These are phyloP conservation scores for Berberis vulgaris DNA, from an alignment of 164 flowering plant genomes.

Conservation along the genomic window DNA sequence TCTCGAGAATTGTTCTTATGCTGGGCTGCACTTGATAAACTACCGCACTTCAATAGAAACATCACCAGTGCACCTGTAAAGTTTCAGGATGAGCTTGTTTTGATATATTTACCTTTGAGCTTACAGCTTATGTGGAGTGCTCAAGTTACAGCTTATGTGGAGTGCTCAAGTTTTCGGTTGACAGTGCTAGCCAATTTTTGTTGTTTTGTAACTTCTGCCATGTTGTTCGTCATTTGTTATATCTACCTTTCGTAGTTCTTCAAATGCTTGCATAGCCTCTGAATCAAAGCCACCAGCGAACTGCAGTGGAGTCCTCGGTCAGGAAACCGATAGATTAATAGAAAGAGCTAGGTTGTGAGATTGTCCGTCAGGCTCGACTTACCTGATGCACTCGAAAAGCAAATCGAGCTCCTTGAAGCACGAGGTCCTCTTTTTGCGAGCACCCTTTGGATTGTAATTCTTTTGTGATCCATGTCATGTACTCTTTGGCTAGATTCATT, in stretches of 20 bases:
- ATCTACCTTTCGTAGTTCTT: slow-evolving; percentile 59
- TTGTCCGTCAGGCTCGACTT: neutral
- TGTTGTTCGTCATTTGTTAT: neutral
- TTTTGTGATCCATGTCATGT: slow-evolving; percentile 77
- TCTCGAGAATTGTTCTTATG: too few relatives aligned
- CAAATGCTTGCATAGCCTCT: slow-evolving; percentile 94
- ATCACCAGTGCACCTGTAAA: too few relatives aligned
- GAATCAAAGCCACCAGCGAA: slow-evolving; percentile 97
- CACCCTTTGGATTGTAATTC: slow-evolving; percentile 64
- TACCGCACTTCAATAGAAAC: too few relatives aligned
- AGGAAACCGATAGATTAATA: neutral
- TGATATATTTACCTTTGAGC: too few relatives aligned
- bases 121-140: too few relatives aligned
- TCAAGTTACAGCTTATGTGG: too few relatives aligned
- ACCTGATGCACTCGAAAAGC: slow-evolving; percentile 99
- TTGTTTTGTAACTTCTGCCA: neutral
- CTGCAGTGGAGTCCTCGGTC: slow-evolving; percentile 27
- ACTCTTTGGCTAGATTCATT: slow-evolving; percentile 82
- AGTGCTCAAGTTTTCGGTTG: too few relatives aligned
- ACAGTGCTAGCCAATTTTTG: neutral
- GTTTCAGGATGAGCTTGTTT: too few relatives aligned
- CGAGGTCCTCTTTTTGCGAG: slow-evolving; percentile 77
- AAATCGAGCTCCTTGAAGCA: slow-evolving; percentile 86
- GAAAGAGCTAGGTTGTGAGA: neutral
- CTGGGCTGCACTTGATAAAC: too few relatives aligned